Evolutionary conservation across 345 rosid species (phyloP), one percentile per base, ranked within the genome.

Genomic region (Arabis hirsuta): DNA sequence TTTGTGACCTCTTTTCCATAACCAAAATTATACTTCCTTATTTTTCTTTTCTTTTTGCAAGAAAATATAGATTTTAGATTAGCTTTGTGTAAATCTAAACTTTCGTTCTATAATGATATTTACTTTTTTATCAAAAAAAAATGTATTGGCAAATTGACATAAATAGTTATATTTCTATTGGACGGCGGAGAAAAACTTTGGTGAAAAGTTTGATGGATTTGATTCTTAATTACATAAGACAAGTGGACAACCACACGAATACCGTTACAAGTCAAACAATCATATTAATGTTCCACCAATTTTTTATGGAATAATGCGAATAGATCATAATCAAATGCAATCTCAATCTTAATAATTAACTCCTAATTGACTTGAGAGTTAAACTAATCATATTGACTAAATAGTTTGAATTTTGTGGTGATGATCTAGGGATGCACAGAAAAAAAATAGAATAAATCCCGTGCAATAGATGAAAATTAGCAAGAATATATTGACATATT

Each of bases 201-300:
- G 50, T 54, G 61, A 1, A 62, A 52, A 62, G 75, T 69, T 76
- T 69, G 70, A 61, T 74, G 73, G 64, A 76, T 62, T 61, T 68
- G 69, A 26, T 61, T 16, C 20, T 51, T 59, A 22, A 52, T 52
- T n/a, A 5, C 19, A 34, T 34, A 52, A 44, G 48, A 59, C 58
- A 68, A 53, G 13, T 68, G 65, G 74, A 75, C 79, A 75, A 54
- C 74, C 59, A 75, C 79, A 75, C 65, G 65, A 54, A 75, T 53
- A 45, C 44, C 63, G 79, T 61, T 75, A 75, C 69, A 13, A 62
- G 79, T 75, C 74, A 61, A 54, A 14, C 74, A 36, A 54, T 75
- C 79, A 75, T 68, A 75, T 61, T 75, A 20, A 60, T 52, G 47
- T 8, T 75, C 73, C 41, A 44, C 38, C 69, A 4, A 14, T 32